These are phyloP conservation scores for Balamuthia mandrillaris DNA, from an alignment of 208 protist genomes.

Conservation along the genomic window DNA sequence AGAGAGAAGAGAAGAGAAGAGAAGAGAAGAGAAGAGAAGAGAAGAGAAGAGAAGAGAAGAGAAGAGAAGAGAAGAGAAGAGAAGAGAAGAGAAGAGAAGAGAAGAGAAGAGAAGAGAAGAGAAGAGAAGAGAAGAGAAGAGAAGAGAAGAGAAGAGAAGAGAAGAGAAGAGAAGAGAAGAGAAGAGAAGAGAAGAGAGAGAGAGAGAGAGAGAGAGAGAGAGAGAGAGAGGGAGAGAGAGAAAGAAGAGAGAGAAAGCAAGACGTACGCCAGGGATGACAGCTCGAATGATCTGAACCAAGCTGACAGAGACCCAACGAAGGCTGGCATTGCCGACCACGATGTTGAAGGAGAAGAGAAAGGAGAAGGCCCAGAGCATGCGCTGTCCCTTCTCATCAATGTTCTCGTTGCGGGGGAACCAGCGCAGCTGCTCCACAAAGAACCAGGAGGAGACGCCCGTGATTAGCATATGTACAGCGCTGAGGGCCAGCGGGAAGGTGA, in stretches of 20 bases:
- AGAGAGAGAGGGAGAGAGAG: background rate
- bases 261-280: slow-evolving; percentile 45
- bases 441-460: background rate
- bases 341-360: slow-evolving; percentile 50
- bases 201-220: background rate
- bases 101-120: too few species aligned
- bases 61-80: too few species aligned
- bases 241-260: background rate
- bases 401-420: background rate
- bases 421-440: background rate
- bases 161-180: background rate
- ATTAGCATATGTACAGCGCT: slow-evolving; percentile 26
- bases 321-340: slow-evolving; percentile 23
- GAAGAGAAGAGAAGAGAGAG: background rate
- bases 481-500: slow-evolving; percentile 21
- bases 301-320: slow-evolving; percentile 24
- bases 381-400: background rate
- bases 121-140: too few species aligned
- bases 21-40: too few species aligned
- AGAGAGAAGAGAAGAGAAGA: too few species aligned
- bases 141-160: too few species aligned
- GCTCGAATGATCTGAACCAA: slow-evolving; percentile 13
- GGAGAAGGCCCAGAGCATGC: background rate
- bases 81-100: too few species aligned
- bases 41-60: too few species aligned